Evolutionary conservation across 1,139 yeast genomes (phyloP), one percentile per base, ranked within the genome.

Genomic region (Pichia inconspicua): DNA sequence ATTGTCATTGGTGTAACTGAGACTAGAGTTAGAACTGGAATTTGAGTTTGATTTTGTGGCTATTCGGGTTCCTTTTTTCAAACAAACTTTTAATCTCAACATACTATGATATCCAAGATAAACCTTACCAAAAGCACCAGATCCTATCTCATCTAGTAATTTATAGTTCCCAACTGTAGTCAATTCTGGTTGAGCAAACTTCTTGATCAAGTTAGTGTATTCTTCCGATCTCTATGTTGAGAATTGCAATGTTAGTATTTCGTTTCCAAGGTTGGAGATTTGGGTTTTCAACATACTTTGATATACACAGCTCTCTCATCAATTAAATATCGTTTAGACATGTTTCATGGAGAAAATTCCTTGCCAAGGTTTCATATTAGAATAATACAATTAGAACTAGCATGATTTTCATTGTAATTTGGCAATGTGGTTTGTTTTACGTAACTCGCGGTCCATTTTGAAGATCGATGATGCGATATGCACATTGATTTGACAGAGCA

Each of bases 91-190:
- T 25, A 80, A 73, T 50, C 80, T 80, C 11, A 95, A 74, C 44
- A 88, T 71, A 43, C 75, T 75, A 62, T 92, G 97, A 32, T 71
- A 71, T 1, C 96, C 97, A 41, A 90, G 69, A 61, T 84, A 92
- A 1, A 89, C 96, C 60, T 85, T 86, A 8, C 97, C 97, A 71
- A 89, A 92, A 12, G 95, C 80, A 1, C 96, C 96, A 59, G 86
- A 89, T 2, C 96, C 97, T 22, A 90, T 81, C 52, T 81, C 87
- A 52, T 79, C 72, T 11, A 79, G 62, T 12, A 90, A 78, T 48
- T 73, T 71, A 61, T 90, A 90, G 64, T 84, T 85, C 0, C 97
- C 97, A 15, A 90, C 80, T 49, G 80, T 83, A 44, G 70, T 70
- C 42, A 81, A 65, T 43, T 74, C 76, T 7, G 58, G 53, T 15